These are phyloP conservation scores for Royoungia palumana DNA, from an alignment of 768 basidiomycete genomes.

Conservation along the genomic window DNA sequence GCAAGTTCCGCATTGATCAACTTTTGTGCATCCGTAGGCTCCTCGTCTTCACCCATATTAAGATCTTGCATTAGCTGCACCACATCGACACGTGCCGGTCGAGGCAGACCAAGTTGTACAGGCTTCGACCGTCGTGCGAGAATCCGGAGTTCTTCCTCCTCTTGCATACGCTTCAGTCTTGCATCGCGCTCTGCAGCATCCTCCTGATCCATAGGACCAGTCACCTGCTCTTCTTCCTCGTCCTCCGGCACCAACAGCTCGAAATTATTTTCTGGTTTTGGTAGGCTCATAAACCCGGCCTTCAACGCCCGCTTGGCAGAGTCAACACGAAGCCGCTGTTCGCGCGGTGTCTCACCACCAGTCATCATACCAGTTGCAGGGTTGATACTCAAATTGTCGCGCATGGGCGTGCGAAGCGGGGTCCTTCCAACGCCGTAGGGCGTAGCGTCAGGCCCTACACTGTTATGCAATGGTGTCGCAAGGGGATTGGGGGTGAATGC, in stretches of 20 bases:
- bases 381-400: constrained; percentile 91
- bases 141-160: constrained; percentile 74
- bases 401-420: constrained; percentile 90
- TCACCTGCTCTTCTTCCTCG: constrained; percentile 50
- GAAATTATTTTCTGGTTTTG: constrained; percentile 96
- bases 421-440: constrained; percentile 63
- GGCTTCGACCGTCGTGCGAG: constrained; percentile 80
- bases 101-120: constrained; percentile 79
- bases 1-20: constrained; percentile 79
- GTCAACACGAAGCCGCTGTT: constrained; percentile 57
- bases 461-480: constrained; percentile 70
- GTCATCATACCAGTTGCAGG: constrained; percentile 53
- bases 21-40: constrained; percentile 48
- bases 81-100: constrained; percentile 81
- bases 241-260: constrained; percentile 91
- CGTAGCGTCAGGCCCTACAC: constrained; percentile 45
- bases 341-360: constrained; percentile 71
- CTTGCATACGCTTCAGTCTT: constrained; percentile 55
- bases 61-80: constrained; percentile 60
- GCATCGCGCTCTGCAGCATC: constrained; percentile 94
- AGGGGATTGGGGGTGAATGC: constrained; percentile 96
- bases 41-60: constrained; percentile 46
- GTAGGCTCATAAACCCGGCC: constrained; percentile 78
- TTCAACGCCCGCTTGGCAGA: constrained; percentile 75
- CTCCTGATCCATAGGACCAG: constrained; percentile 48